phyloP scores from a whole-genome alignment of 495 filamentous ascomycete genomes.

The Friedmanniomyces simplex region DNA sequence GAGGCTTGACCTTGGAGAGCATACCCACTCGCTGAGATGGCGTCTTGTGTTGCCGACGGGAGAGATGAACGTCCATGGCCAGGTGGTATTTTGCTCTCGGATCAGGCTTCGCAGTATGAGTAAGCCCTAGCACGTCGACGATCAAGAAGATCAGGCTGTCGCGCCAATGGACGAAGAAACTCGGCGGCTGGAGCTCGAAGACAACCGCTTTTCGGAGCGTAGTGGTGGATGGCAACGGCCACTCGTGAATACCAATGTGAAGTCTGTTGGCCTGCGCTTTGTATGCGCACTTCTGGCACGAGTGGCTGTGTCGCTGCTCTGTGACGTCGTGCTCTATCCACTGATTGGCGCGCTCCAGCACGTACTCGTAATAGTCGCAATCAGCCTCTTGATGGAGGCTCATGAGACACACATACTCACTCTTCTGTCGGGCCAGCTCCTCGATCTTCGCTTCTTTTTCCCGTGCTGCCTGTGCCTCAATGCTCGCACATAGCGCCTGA shows the following conservation, averaged over 20 bases:
- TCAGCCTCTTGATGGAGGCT: conserved; percentile 6
- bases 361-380: conserved; percentile 27
- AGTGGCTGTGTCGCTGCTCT: conserved; percentile 15
- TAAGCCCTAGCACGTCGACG: neutral
- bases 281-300: conserved; percentile 31
- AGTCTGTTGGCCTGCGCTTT: conserved; percentile 29
- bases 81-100: neutral
- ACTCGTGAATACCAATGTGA: conserved; percentile 46
- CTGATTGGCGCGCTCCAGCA: no score
- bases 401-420: conserved; percentile 31
- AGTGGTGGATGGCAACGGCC: conserved; percentile 45
- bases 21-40: conserved; percentile 22
- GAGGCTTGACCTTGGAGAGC: conserved; percentile 39
- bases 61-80: neutral
- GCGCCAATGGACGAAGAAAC: conserved; percentile 43
- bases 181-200: conserved; percentile 47
- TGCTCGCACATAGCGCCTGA: conserved; percentile 31
- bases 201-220: conserved; percentile 38
- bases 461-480: conserved; percentile 32
- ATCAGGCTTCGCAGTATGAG: neutral
- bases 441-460: conserved; percentile 31
- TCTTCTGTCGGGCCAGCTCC: conserved; percentile 34
- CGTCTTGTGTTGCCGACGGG: no score
- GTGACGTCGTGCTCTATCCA: neutral
- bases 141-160: conserved; percentile 40